Evolutionary conservation across 1,284 basidiomycete genomes (phyloP).

Genomic region (Vanrija sp.): DNA sequence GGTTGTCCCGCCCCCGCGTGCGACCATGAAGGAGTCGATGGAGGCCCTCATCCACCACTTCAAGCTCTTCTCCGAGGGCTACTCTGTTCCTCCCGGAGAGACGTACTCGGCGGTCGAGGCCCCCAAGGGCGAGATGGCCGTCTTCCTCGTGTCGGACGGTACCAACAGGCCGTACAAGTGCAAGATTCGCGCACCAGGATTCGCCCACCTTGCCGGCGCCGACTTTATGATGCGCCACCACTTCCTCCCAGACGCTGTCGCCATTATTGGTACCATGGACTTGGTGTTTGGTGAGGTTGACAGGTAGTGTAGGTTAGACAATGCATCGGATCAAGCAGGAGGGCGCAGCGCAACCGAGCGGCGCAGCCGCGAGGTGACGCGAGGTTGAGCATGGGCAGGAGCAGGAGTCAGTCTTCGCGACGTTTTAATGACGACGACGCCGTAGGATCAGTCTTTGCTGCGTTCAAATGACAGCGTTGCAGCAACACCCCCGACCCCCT

Average conservation of each 20-base stretch:
- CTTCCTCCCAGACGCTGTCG: constrained; percentile 85
- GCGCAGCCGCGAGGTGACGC: no score
- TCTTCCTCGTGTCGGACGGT: constrained; percentile 91
- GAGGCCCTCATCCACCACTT: constrained; percentile 97
- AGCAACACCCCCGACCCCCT: no score
- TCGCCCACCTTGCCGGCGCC: constrained; percentile 84
- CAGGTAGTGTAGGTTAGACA: constrained; percentile 33
- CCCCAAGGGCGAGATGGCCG: constrained; percentile 97
- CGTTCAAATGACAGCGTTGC: no score
- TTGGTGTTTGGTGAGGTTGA: constrained; percentile 69
- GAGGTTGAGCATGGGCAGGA: no score
- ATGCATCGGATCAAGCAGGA: constrained; percentile 13
- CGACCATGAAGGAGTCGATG: constrained; percentile 99
- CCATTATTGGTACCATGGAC: constrained; percentile 91
- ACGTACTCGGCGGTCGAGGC: constrained; percentile 98
- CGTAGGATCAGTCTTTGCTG: no score
- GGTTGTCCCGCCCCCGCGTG: constrained; percentile 92
- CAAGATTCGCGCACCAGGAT: constrained; percentile 90
- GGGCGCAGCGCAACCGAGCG: not conserved
- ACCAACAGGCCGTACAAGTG: constrained; percentile 89
- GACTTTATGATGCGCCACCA: constrained; percentile 86
- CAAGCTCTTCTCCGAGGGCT: constrained; percentile 97
- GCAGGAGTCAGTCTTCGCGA: no score
- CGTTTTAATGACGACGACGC: no score
- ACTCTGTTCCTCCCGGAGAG: constrained; percentile 94